Evolutionary conservation across 1,284 basidiomycete species (phyloP).

Genomic region (Cutaneotrichosporon cutaneum): DNA sequence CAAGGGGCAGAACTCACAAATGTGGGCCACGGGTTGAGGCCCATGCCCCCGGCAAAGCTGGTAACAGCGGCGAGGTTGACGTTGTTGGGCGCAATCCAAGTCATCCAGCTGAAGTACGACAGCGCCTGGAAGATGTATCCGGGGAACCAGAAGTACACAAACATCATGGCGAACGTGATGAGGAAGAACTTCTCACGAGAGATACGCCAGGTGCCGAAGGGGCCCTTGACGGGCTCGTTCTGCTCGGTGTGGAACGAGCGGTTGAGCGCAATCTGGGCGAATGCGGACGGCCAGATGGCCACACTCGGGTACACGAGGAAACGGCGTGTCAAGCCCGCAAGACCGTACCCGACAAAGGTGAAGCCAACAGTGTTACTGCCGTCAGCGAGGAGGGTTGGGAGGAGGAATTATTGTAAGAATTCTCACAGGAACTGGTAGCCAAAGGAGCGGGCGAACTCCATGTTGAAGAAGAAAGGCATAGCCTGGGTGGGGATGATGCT

Average conservation of each 20-base stretch:
- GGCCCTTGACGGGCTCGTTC: slow-evolving; percentile 49
- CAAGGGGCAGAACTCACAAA: too few species aligned
- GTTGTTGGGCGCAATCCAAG: slow-evolving; percentile 59
- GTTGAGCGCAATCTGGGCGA: slow-evolving; percentile 56
- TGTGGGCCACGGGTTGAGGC: slow-evolving; percentile 37
- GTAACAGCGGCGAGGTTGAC: slow-evolving; percentile 30
- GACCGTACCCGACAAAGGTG: slow-evolving; percentile 57
- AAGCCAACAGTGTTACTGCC: slow-evolving; percentile 47
- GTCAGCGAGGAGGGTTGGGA: neutral
- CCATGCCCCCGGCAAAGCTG: slow-evolving; percentile 41
- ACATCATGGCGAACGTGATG: slow-evolving; percentile 44
- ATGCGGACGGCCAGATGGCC: slow-evolving; percentile 55
- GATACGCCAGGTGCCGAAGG: slow-evolving; percentile 44
- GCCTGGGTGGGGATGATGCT: slow-evolving; percentile 49
- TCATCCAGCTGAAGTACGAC: slow-evolving; percentile 62
- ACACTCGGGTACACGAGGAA: slow-evolving; percentile 56
- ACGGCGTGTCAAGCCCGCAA: slow-evolving; percentile 56
- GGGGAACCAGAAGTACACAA: slow-evolving; percentile 53
- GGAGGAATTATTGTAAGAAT: neutral
- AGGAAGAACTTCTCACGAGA: slow-evolving; percentile 50
- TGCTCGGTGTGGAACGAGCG: slow-evolving; percentile 52
- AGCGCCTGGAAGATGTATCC: slow-evolving; percentile 54
- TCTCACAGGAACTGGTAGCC: slow-evolving; percentile 50
- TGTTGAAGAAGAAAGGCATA: slow-evolving; percentile 42
- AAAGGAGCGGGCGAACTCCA: slow-evolving; percentile 49